Percentiles rank a stretch among this genome's conserved stretches.
These are phyloP conservation scores for Macaranga tanarius DNA, from an alignment of 441 rosid species.

Conservation along the genomic window DNA sequence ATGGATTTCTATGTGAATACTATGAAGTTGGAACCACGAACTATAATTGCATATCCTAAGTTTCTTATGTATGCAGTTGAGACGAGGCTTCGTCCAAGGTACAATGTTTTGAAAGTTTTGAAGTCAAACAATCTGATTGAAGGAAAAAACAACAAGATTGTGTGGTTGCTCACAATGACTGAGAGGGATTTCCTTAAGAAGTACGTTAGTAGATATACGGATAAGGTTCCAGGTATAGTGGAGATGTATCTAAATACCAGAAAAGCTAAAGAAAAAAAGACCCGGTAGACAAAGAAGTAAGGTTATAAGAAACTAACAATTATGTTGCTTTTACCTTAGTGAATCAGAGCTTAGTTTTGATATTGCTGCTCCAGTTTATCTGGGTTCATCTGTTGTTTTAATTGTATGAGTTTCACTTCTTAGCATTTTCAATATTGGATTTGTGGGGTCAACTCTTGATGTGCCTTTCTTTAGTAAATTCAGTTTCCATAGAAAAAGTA, in stretches of 20 bases:
- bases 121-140: constrained; percentile 24
- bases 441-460: too few relatives aligned
- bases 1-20: constrained; percentile 28
- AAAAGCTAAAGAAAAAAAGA: neutral
- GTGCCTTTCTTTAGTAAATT: too few relatives aligned
- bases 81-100: constrained; percentile 32
- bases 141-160: neutral
- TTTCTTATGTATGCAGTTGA: constrained; percentile 23
- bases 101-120: constrained; percentile 28
- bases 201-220: neutral
- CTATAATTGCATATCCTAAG: constrained; percentile 14
- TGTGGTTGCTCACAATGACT: neutral
- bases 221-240: constrained; percentile 8
- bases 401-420: neutral
- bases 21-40: constrained; percentile 12
- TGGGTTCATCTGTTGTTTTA: too few relatives aligned
- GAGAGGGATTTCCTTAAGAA: neutral
- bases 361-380: too few relatives aligned
- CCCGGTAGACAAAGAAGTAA: neutral
- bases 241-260: neutral
- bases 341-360: too few relatives aligned
- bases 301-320: neutral
- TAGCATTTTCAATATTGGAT: neutral
- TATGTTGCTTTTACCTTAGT: neutral
- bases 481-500: constrained; percentile 1